Conservation (phyloP, 352 stramenopile genomes). For the Albugo candida region DNA sequence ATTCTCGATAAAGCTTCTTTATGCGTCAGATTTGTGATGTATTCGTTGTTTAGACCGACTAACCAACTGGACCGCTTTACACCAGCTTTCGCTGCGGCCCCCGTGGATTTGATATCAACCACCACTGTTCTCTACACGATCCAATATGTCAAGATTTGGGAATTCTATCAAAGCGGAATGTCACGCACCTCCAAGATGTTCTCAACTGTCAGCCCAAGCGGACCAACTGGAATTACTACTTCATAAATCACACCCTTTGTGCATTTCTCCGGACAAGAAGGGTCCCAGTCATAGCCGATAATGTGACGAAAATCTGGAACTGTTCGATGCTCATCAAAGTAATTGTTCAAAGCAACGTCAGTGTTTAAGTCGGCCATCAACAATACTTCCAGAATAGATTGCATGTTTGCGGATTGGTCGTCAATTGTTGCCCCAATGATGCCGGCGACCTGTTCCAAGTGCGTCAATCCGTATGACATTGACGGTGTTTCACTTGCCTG, state of each 20-base stretch:
- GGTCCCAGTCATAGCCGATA: constrained; percentile 47
- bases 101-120: constrained; percentile 70
- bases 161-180: not conserved
- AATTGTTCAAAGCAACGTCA: constrained; percentile 64
- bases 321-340: constrained; percentile 55
- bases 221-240: constrained; percentile 54
- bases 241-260: constrained; percentile 36
- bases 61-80: constrained; percentile 76
- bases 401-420: constrained; percentile 32
- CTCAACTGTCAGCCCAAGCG: constrained; percentile 72
- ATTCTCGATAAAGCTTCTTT: constrained; percentile 75
- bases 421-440: constrained; percentile 66
- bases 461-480: not conserved
- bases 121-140: constrained; percentile 45
- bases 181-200: constrained; percentile 56
- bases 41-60: constrained; percentile 49
- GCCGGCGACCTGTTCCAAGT: constrained; percentile 21
- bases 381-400: constrained; percentile 53
- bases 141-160: not conserved
- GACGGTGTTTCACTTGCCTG: no score
- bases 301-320: constrained; percentile 63
- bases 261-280: constrained; percentile 21
- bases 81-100: constrained; percentile 43
- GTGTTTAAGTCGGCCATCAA: constrained; percentile 60
- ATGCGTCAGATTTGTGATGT: constrained; percentile 64